Percentiles rank a stretch among this genome's conserved stretches.
Evolutionary conservation across 441 rosid species (phyloP).

Genomic region (Sinapis alba): DNA sequence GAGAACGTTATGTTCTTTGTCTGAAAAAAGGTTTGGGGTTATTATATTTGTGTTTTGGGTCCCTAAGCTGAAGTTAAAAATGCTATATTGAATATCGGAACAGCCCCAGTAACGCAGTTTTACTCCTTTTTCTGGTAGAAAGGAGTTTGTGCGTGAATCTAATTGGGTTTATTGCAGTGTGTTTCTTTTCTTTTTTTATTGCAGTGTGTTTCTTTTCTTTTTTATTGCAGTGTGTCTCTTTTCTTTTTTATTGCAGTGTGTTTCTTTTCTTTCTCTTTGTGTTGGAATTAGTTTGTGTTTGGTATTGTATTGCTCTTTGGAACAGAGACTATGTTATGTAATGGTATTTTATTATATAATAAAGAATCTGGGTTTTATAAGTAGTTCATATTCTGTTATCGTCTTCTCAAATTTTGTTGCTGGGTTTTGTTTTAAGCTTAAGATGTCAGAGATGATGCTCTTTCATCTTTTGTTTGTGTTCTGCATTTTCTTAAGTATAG

Average conservation of each 20-base stretch:
- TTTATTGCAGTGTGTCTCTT: slow-evolving; percentile 17
- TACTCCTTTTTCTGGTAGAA: slow-evolving; percentile 42
- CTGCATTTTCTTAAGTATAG: neutral
- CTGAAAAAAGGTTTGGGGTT: slow-evolving; percentile 31
- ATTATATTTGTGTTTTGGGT: slow-evolving; percentile 26
- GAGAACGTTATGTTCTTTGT: slow-evolving; percentile 81
- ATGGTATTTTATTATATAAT: slow-evolving; percentile 7
- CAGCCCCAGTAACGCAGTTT: slow-evolving; percentile 31
- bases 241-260: slow-evolving; percentile 14
- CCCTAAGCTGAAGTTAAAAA: neutral
- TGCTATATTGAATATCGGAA: slow-evolving; percentile 28
- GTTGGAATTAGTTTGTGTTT: slow-evolving; percentile 14
- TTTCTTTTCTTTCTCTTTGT: neutral
- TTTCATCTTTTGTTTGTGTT: neutral
- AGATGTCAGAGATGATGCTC: neutral
- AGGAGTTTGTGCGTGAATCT: slow-evolving; percentile 86
- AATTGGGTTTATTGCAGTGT: slow-evolving; percentile 35
- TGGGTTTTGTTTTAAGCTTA: neutral
- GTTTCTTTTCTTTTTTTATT: slow-evolving; percentile 3
- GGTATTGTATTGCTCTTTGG: slow-evolving; percentile 25
- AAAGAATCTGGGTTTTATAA: neutral
- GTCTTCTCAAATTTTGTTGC: neutral
- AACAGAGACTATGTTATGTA: neutral
- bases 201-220: slow-evolving; percentile 11
- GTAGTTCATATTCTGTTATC: neutral